phyloP scores from a whole-genome alignment of 1,284 basidiomycete species.

The Marasmius tenuissimus region DNA sequence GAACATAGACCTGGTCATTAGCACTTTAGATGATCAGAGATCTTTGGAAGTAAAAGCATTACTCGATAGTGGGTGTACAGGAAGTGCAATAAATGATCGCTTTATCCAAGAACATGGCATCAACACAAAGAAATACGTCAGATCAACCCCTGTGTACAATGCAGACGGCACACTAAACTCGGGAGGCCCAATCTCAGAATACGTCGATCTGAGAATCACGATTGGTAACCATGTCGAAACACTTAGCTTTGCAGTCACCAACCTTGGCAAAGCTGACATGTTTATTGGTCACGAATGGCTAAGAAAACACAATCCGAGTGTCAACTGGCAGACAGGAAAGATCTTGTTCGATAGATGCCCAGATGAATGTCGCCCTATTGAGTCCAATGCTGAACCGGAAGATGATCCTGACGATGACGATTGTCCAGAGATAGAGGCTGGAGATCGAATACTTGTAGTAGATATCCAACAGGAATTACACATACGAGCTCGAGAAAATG shows the following conservation, averaged over 20 bases:
- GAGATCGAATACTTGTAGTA: background rate
- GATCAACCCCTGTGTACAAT: conserved; percentile 3
- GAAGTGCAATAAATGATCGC: background rate
- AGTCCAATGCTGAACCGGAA: background rate
- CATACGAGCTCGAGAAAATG: background rate
- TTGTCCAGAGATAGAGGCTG: background rate
- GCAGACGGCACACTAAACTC: background rate
- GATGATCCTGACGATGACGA: background rate
- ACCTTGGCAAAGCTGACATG: conserved; percentile 21
- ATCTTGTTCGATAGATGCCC: conserved; percentile 24
- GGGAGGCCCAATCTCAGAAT: background rate
- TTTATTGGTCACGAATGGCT: conserved; percentile 29
- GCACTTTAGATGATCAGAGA: background rate
- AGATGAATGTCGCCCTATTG: background rate
- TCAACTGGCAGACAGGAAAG: conserved; percentile 24
- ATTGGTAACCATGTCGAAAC: background rate
- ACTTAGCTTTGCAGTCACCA: conserved; percentile 20
- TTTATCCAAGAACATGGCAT: background rate
- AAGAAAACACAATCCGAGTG: conserved; percentile 25
- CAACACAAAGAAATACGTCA: conserved; percentile 4
- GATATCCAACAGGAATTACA: background rate
- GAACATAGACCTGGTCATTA: background rate
- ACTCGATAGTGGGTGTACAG: background rate
- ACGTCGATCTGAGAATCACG: background rate
- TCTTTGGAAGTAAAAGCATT: background rate